These are phyloP conservation scores for Dictyostelium capitatum DNA, from an alignment of 78 protist species.

Conservation along the genomic window DNA sequence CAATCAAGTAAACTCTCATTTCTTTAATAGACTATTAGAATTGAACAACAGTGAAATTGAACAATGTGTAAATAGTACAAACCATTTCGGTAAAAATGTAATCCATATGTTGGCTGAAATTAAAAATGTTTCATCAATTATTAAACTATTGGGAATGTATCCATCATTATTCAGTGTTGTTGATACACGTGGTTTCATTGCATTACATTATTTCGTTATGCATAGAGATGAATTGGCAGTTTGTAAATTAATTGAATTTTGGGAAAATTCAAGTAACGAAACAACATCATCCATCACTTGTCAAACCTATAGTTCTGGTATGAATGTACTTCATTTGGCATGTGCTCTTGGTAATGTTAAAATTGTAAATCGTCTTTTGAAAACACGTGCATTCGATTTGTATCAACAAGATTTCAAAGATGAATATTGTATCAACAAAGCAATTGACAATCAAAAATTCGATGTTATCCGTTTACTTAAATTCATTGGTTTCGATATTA, in stretches of 20 bases:
- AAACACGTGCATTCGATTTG: not conserved
- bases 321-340: not conserved
- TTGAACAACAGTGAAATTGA: not conserved
- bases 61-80: not conserved
- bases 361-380: conserved; percentile 8
- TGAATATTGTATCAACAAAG: not conserved
- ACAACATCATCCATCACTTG: not conserved
- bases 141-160: not conserved
- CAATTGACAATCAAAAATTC: conserved; percentile 12
- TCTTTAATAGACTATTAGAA: not conserved
- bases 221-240: not conserved
- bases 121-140: not conserved
- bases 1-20: not conserved
- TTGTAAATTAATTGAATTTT: not conserved
- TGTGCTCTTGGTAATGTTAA: conserved; percentile 11
- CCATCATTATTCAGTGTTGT: not conserved
- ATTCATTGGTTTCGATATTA: conserved; percentile 19
- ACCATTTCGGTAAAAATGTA: not conserved
- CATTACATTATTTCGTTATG: not conserved
- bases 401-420: not conserved
- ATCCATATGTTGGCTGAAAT: conserved; percentile 17
- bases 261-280: not conserved
- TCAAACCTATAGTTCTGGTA: not conserved
- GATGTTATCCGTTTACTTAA: conserved; percentile 19
- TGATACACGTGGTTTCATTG: not conserved